Evolutionary conservation across 2,329 filamentous ascomycete genomes (phyloP), one percentile per base, ranked within the genome.

Genomic region (Lecanicillium sp.): DNA sequence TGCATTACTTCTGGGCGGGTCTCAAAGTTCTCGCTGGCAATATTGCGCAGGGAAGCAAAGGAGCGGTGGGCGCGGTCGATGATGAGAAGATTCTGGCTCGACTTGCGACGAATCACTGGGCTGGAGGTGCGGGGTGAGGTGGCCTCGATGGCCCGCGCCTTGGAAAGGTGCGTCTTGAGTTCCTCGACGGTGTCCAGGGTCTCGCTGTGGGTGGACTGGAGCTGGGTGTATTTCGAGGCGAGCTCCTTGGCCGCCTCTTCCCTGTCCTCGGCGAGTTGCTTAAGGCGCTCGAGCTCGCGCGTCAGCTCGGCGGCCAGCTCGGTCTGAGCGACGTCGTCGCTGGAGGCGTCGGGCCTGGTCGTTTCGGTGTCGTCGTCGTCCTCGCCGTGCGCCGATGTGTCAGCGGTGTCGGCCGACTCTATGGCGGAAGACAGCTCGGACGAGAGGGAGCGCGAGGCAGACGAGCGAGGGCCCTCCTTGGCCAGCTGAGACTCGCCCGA

Each of bases 51-150:
- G 2, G 90, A 89, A 1, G 88, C 86, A 58, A 97, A 89, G 2
- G 90, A 94, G 50, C 93, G 83, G 58, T 95, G 90, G 7, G 91
- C 90, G 48, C 91, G 86, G 65, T 98, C 93, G 53, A 90, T 87
- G 23, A 84, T 82, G 68, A 93, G 82, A 35, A 95, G 75, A 52
- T 86, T 93, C 65, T 95, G 90, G 62, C 89, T 95, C 3, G 90
- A 95, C 70, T 95, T 95, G 58, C 91, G 83, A 54, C 90, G 87
- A 59, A 96, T 90, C 56, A 95, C 82, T n/a, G 84, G 83, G 1
- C 80, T 79, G n/a, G 72, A 75, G 9, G 80, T 75, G 26, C 81
- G 78, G 5, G 80, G 76, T n/a, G 84, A 83, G 0, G 77, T 71
- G 24, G 73, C 68, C 51, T 82, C 75, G 26, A 71, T 71, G 41